Evolutionary conservation across 23 red algal genomes (phyloP), one percentile per base, ranked within the genome.

Genomic region (Chondrus crispus): DNA sequence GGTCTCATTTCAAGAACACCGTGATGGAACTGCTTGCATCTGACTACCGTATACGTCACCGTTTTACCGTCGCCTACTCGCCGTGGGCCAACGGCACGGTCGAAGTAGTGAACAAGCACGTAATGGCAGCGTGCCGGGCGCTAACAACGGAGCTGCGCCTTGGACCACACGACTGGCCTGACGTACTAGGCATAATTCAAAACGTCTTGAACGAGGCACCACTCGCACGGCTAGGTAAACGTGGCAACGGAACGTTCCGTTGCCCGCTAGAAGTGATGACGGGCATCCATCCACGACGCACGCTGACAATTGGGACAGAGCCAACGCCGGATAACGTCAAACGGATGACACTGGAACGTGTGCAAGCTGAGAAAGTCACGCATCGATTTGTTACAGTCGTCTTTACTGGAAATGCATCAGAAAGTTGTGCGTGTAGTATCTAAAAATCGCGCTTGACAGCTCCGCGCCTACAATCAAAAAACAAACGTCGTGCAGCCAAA

Each of bases 71-170:
- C 20, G 78, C 78, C 8, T 82, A 82, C 51, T 82, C 78, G 7
- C 78, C 78, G 36, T 86, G 82, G 82, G 48, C 22, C 41, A 86
- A 69, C 44, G 54, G 82, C 35, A 47, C 82, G 57, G 54, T 86
- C 82, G 82, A 86, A 49, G n/a, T 20, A 24, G 35, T 68, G 18
- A 53, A 22, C 19, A 66, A 44, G 36, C 28, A 66, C 22, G 11
- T 86, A 16, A 41, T 22, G 30, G 22, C 58, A 37, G 82, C 58
- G 24, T 69, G 22, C 28, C 54, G 16, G 33, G 35, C 62, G 55
- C 24, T 86, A 4, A 24, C 47, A 19, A 38, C 82, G 24, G 82
- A 86, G 42, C 28, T 71, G 22, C 26, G 48, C 26, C 30, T 86
- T 20, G 28, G 57, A 18, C 58, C 58, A 33, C 5, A 69, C 19